phyloP scores from a whole-genome alignment of 805 yeast species.

The Saturnispora diversa region DNA sequence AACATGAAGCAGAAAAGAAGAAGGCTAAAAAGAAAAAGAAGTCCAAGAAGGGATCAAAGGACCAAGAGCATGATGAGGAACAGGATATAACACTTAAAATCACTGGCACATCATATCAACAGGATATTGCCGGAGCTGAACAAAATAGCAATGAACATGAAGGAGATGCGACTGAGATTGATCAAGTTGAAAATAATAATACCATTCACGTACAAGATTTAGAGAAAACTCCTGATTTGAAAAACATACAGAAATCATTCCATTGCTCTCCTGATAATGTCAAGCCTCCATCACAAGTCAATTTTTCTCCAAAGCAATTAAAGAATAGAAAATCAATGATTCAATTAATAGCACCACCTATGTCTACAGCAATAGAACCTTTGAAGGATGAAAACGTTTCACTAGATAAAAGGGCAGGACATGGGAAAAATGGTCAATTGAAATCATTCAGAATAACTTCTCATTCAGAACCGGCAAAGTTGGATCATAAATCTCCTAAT shows the following conservation, averaged over 20 bases:
- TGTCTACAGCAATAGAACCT: background rate
- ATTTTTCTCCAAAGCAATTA: background rate
- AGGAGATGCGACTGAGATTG: too few relatives aligned
- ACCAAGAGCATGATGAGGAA: conserved; percentile 17
- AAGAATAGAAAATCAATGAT: conserved; percentile 9
- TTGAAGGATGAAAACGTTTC: background rate
- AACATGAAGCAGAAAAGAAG: conserved; percentile 9
- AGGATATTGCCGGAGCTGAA: conserved; percentile 15
- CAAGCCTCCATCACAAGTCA: background rate
- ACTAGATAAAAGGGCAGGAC: background rate
- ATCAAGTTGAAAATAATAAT: background rate
- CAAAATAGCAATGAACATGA: background rate
- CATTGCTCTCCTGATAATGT: conserved; percentile 6
- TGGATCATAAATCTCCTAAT: background rate
- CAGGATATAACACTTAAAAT: conserved; percentile 1
- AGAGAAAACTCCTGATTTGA: background rate
- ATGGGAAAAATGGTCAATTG: conserved; percentile 3
- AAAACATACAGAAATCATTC: conserved; percentile 1
- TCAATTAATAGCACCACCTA: conserved; percentile 7
- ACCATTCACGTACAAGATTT: background rate
- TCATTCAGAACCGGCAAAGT: background rate
- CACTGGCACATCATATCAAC: too few relatives aligned
- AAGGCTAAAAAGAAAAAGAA: conserved; percentile 17
- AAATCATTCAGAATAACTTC: conserved; percentile 13
- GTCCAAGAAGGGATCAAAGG: conserved; percentile 27